Conservation (phyloP, 257 asterid species). For the Euphrasia confusa region DNA sequence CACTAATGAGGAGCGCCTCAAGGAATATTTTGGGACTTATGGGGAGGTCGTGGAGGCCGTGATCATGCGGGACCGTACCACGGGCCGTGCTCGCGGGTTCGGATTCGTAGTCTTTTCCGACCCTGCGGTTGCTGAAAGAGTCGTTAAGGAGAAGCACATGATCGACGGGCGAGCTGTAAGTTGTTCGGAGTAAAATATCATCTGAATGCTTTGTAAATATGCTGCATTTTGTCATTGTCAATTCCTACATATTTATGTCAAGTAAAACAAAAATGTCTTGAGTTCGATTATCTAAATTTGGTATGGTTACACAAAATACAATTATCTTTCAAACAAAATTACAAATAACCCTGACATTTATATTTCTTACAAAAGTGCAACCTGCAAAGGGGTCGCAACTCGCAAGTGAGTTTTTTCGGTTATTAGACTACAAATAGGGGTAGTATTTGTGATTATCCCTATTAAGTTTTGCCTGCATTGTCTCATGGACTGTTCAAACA, state of each 20-base stretch:
- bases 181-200: slow-evolving; percentile 4
- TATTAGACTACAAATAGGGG: too few relatives aligned
- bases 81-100: slow-evolving; percentile 92
- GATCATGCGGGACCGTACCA: slow-evolving; percentile 87
- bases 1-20: slow-evolving; percentile 78
- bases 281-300: too few relatives aligned
- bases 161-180: slow-evolving; percentile 84
- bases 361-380: neutral
- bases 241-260: neutral
- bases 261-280: neutral
- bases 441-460: too few relatives aligned
- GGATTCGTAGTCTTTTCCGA: slow-evolving; percentile 79
- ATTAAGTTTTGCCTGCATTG: slow-evolving; percentile 3
- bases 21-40: slow-evolving; percentile 60
- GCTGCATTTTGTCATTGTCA: slow-evolving; percentile 10
- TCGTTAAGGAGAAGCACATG: slow-evolving; percentile 81
- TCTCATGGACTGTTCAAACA: slow-evolving; percentile 1
- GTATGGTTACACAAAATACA: too few relatives aligned
- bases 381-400: too few relatives aligned
- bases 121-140: slow-evolving; percentile 78
- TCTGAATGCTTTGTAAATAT: slow-evolving; percentile 8
- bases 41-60: slow-evolving; percentile 89
- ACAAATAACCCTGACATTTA: too few relatives aligned
- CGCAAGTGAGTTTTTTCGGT: too few relatives aligned
- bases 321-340: too few relatives aligned